phyloP scores from a whole-genome alignment of 2,329 filamentous ascomycete species.

The Epichloe elymi region DNA sequence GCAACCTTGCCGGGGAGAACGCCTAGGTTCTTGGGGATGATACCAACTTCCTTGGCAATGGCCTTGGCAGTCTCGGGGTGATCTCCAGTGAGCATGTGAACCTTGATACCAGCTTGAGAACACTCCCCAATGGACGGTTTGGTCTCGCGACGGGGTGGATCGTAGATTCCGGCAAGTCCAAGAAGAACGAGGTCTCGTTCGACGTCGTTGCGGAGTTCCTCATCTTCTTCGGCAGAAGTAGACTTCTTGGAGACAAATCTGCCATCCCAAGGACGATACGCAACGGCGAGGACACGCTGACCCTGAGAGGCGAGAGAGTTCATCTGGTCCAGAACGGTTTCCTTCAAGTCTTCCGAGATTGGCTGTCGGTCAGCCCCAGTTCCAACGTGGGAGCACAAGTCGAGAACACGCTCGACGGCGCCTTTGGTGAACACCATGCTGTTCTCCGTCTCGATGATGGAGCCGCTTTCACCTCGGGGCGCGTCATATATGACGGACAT shows the following conservation, averaged over 20 bases:
- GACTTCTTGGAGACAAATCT: conserved; percentile 27
- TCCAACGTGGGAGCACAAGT: conserved; percentile 38
- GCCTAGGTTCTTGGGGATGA: conserved; percentile 52
- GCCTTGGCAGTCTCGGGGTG: conserved; percentile 64
- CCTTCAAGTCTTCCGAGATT: conserved; percentile 38
- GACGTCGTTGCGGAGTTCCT: conserved; percentile 42
- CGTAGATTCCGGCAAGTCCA: conserved; percentile 77
- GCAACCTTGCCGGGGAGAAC: conserved; percentile 48
- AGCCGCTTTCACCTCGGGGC: conserved; percentile 25
- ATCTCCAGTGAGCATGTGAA: conserved; percentile 78
- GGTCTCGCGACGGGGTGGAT: conserved; percentile 73
- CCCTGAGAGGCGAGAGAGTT: conserved; percentile 50
- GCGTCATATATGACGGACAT: conserved; percentile 63
- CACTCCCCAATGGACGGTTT: conserved; percentile 58
- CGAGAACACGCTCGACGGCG: conserved; percentile 46
- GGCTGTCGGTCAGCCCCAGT: conserved; percentile 27
- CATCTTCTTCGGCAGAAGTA: conserved; percentile 24
- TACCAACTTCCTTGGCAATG: conserved; percentile 67
- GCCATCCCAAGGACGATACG: conserved; percentile 47
- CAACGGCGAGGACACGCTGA: conserved; percentile 59
- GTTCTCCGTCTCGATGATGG: conserved; percentile 25
- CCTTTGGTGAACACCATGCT: conserved; percentile 48
- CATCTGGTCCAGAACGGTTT: conserved; percentile 38
- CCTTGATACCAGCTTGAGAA: conserved; percentile 59
- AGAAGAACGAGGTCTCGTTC: conserved; percentile 60